Base-by-base conservation (phyloP, 257 asterid species). In the Paulownia fortunei region DNA sequence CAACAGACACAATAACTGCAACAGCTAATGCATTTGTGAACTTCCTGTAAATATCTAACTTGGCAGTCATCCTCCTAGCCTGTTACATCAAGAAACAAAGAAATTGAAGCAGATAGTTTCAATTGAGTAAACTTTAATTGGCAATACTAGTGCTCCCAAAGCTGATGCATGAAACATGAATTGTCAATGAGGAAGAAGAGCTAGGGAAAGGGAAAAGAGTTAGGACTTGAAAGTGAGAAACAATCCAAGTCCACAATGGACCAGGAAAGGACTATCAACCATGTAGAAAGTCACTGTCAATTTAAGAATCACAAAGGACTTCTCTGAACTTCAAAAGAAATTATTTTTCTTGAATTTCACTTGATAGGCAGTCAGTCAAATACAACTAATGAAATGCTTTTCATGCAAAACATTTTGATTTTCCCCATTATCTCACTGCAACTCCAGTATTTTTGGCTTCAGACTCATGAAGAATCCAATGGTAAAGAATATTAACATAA, bases 11-110 rank as follows among this genome's bases (percentile, higher is more conserved):
- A 23, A 94, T 77, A 82, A 94, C 96, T 54, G 98, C 90, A 77
- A 92, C 81, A 30, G 87, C 97, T 86, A 92, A 87, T 71, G 97
- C 98, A 85, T 94, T 94, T 16, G 98, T 92, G 88, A 94, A 94
- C 88, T 91, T 94, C 76, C 97, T 84, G 85, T 92, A 94, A 65
- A 94, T 83, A 70, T 94, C 97, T 73, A 94, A 86, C 81, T 94
- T 94, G 77, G 96, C 94, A 73, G 87, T 78, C 97, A 90, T 82
- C 80, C 95, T 88, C 75, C 97, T 87, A 61, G 97, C 97, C 97
- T 92, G 89, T 67, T 64, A 79, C 60, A 83, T 51, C 68, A 84
- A 76, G 63, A 62, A 49, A 49, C 49, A 60, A 36, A 71, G 24
- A 71, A 66, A 80, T 60, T 16, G 52, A 79, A 62, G 64, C 42